phyloP scores from a whole-genome alignment of 2,329 filamentous ascomycete genomes.

The Aspergillus quadricinctus region DNA sequence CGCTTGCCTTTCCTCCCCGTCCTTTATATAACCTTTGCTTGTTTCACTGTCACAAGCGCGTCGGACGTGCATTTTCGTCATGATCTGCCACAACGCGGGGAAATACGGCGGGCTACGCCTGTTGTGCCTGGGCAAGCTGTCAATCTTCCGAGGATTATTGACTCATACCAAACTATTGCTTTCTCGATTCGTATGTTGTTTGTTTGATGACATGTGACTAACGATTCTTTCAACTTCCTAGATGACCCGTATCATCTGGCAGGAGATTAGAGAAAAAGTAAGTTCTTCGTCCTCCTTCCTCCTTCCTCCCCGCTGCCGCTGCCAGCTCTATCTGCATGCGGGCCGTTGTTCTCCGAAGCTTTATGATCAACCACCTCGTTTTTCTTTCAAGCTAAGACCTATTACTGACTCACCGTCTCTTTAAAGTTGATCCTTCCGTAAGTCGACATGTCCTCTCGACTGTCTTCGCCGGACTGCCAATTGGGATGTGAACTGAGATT shows the following conservation, averaged over 20 bases:
- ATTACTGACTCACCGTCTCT: slow-evolving; percentile 2
- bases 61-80: slow-evolving; percentile 22
- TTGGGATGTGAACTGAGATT: slow-evolving; percentile 16
- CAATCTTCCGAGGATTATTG: slow-evolving; percentile 18
- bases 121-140: slow-evolving; percentile 14
- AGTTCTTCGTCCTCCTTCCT: slow-evolving; percentile 17
- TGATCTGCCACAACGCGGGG: slow-evolving; percentile 25
- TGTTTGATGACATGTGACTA: slow-evolving; percentile 11
- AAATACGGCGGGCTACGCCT: slow-evolving; percentile 24
- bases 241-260: slow-evolving; percentile 99
- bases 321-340: slow-evolving; percentile 4
- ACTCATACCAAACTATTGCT: not conserved
- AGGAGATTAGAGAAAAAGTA: slow-evolving; percentile 95
- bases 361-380: slow-evolving; percentile 5
- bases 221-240: slow-evolving; percentile 35
- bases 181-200: slow-evolving; percentile 6
- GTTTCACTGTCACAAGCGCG: not conserved
- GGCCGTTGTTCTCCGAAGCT: slow-evolving; percentile 11
- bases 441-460: slow-evolving; percentile 18
- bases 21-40: slow-evolving; percentile 2
- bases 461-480: not conserved
- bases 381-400: not conserved
- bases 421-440: slow-evolving; percentile 75
- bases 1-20: slow-evolving; percentile 9
- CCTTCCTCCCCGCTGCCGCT: not conserved